Evolutionary conservation across 2,329 filamentous ascomycete species (phyloP).

Genomic region (Cercospora zeae-maydis): DNA sequence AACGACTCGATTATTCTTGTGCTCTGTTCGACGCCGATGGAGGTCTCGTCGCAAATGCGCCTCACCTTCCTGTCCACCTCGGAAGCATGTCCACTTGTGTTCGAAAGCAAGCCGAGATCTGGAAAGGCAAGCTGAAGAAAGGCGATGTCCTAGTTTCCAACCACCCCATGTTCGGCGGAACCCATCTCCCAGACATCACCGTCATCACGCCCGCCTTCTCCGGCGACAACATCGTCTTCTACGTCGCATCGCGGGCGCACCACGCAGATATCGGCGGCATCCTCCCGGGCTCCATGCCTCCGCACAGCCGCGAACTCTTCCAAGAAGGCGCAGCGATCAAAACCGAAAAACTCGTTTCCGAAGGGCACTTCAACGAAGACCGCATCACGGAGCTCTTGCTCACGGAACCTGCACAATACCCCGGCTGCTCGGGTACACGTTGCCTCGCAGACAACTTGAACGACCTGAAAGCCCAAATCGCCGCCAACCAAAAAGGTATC

Average conservation of each 20-base stretch:
- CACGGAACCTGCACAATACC: constrained; percentile 68
- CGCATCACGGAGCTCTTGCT: constrained; percentile 66
- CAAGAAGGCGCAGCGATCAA: constrained; percentile 57
- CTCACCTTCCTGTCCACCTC: constrained; percentile 76
- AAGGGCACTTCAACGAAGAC: constrained; percentile 74
- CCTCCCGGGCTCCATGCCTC: constrained; percentile 77
- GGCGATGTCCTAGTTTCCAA: constrained; percentile 82
- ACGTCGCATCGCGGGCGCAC: constrained; percentile 74
- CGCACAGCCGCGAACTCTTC: constrained; percentile 60
- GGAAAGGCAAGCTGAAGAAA: constrained; percentile 71
- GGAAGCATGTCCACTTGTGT: constrained; percentile 86
- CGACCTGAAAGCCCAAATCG: constrained; percentile 81
- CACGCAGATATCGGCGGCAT: constrained; percentile 85
- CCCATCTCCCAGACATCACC: constrained; percentile 79
- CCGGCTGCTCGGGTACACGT: constrained; percentile 73
- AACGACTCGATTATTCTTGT: constrained; percentile 78
- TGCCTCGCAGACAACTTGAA: constrained; percentile 80
- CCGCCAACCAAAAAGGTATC: constrained; percentile 83
- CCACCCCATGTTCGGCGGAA: constrained; percentile 79
- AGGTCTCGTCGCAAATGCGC: constrained; percentile 72
- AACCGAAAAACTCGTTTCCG: constrained; percentile 65
- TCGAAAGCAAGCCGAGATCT: constrained; percentile 72
- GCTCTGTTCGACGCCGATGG: constrained; percentile 74
- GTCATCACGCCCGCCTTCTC: constrained; percentile 76
- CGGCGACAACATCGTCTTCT: constrained; percentile 73